Conservation (phyloP, 345 rosid genomes). For the Linum trigynum region DNA sequence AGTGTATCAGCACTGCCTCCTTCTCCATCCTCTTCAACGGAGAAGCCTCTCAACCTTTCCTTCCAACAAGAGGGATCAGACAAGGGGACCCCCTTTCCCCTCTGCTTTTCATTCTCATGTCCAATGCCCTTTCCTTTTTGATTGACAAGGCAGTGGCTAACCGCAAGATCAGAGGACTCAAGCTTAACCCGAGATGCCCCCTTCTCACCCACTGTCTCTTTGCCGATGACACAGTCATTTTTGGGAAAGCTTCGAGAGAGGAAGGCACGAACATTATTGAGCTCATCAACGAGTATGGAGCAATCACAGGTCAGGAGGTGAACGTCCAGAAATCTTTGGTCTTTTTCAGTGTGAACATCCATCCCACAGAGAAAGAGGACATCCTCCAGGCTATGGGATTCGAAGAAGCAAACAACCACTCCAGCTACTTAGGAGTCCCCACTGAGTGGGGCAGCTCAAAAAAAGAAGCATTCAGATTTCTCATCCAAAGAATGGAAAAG, state of each 20-base stretch:
- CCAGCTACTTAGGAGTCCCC: not conserved
- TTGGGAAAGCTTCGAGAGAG: not conserved
- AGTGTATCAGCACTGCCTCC: not conserved
- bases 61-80: too few species aligned
- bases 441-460: not conserved
- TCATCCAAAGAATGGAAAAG: not conserved
- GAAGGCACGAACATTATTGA: not conserved
- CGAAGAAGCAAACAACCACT: not conserved
- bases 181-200: not conserved
- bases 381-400: not conserved
- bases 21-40: not conserved
- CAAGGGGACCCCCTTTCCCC: not conserved
- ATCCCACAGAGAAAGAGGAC: not conserved
- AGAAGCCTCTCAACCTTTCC: not conserved
- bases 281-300: not conserved
- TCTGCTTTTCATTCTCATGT: too few species aligned
- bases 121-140: too few species aligned
- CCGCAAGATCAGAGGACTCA: not conserved
- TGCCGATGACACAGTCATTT: not conserved
- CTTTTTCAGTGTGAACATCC: not conserved
- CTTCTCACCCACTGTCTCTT: not conserved
- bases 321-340: not conserved
- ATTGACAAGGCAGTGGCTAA: not conserved
- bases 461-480: not conserved
- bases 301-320: not conserved